Evolutionary conservation across 1,139 yeast genomes (phyloP), one percentile per base, ranked within the genome.

Genomic region (Citeromyces hawaiiensis): DNA sequence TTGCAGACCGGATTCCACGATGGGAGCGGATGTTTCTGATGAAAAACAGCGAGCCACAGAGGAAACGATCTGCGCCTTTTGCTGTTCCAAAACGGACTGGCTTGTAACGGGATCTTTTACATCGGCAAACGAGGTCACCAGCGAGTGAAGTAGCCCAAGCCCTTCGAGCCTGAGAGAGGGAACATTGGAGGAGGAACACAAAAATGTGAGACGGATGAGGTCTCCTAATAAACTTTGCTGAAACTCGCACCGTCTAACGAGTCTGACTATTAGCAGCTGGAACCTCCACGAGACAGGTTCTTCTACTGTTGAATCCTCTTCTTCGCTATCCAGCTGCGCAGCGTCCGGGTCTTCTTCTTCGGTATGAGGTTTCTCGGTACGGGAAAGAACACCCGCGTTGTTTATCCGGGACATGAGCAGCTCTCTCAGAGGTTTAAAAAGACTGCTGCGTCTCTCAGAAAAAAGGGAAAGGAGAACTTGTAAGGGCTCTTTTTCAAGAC

Each of bases 1-100:
- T 32, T 87, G 68, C 50, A 88, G 80, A 41, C 80, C 80, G 0
- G 95, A 88, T 36, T 86, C 77, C 2, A 87, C 83, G 38, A 74
- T 72, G 36, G 88, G 74, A 0, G 96, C 96, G 44, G 73, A 73
- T 41, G 87, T 79, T 21, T 79, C 87, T 2, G 71, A 64, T 35
- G 72, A 71, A 59, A 91, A 91, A n/a, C 94, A 86, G 0, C 97
- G 96, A 38, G 87, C 72, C 43, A 91, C 66, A 0, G 97, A 94
- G 45, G 95, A 80, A 10, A 86, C 81, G 14, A 91, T 83, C 50
- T 87, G 96, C 0, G 97, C 97, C 52, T 91, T 96, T 51, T 83
- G 94, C 56, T 87, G 96, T 49, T 85, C 95, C 42, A 91, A 63
- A 10, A 87, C 66, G 0, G 93, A 75, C 2, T 78, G 77, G 0